Conservation (phyloP, 768 basidiomycete species). For the Lentinula raphanica region DNA sequence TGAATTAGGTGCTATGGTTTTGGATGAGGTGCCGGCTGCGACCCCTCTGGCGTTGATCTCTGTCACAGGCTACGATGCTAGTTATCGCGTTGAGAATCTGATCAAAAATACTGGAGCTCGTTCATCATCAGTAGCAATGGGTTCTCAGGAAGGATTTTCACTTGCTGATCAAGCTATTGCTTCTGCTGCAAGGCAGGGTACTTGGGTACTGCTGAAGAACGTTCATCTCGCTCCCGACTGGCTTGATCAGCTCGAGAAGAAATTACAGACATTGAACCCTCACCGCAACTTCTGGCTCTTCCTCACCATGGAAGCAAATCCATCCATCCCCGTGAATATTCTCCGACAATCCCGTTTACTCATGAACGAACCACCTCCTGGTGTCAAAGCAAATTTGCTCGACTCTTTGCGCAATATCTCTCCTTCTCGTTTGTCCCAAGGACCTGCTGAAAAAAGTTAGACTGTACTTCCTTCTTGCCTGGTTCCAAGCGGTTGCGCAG, state of each 20-base stretch:
- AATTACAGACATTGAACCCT: conserved; percentile 85
- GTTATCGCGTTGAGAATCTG: conserved; percentile 88
- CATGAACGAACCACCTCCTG: conserved; percentile 98
- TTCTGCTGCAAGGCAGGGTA: conserved; percentile 84
- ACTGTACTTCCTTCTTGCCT: conserved; percentile 92
- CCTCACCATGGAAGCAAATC: conserved; percentile 97
- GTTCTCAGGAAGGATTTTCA: conserved; percentile 94
- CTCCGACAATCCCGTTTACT: conserved; percentile 92
- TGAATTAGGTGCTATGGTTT: conserved; percentile 73
- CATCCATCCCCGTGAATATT: conserved; percentile 92
- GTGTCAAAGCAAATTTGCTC: conserved; percentile 91
- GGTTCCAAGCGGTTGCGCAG: conserved; percentile 98
- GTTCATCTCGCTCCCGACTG: conserved; percentile 94
- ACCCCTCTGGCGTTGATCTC: conserved; percentile 90
- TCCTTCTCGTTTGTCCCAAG: conserved; percentile 67
- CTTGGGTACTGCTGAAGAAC: conserved; percentile 97
- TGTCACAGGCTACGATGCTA: conserved; percentile 97
- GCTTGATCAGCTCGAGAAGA: conserved; percentile 95
- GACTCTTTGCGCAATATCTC: conserved; percentile 80
- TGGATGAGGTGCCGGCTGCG: conserved; percentile 69
- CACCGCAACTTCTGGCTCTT: conserved; percentile 93
- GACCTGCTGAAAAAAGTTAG: conserved; percentile 91
- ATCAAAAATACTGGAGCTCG: conserved; percentile 71
- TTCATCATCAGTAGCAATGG: conserved; percentile 94
- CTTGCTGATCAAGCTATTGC: conserved; percentile 96